Evolutionary conservation across 306 rosid species (phyloP), one percentile per base, ranked within the genome.

Genomic region (Quercus parvula): DNA sequence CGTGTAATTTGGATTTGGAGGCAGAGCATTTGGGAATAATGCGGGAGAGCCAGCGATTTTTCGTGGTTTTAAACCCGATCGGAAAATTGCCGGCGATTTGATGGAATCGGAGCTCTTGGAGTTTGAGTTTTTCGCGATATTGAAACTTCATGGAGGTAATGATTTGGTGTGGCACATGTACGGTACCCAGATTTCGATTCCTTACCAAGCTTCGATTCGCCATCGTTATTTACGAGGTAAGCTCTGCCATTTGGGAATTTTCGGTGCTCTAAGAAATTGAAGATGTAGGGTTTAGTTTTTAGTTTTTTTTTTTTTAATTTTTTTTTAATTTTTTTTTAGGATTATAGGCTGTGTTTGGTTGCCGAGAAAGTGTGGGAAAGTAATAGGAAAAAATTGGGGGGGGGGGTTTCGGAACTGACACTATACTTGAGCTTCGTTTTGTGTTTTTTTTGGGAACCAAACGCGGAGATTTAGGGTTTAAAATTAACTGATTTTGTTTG

Each of bases 61-160:
- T 62, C 84, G 61, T 75, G 86, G 86, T 77, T 85, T 63, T 57
- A 18, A 78, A 77, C 66, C 88, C 84, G 90, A 86, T 92, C 86
- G 88, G 81, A 75, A 81, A 81, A 49, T 83, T 88, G 76, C 84
- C 81, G 97, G 86, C 82, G 86, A 82, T 76, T 95, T 95, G 86
- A 92, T 92, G 99, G 98, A 88, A 86, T 86, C 83, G 81, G 73
- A 64, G 69, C 76, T 72, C 69, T 46, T 13, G 10, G 66, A 80
- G 71, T 76, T 77, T 54, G 86, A 81, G 82, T 75, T 76, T 77
- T 84, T 41, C 46, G 46, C 52, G 52, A 20, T 68, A 13, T 38
- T 58, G 35, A 51, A 52, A 80, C 84, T 84, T 80, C 78, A 91
- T 91, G 94, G 98, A 88, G 92, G 85, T 77, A 46, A 78, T 87